phyloP scores from a whole-genome alignment of 2,329 filamentous ascomycete species.

The Ophiostoma australiae region DNA sequence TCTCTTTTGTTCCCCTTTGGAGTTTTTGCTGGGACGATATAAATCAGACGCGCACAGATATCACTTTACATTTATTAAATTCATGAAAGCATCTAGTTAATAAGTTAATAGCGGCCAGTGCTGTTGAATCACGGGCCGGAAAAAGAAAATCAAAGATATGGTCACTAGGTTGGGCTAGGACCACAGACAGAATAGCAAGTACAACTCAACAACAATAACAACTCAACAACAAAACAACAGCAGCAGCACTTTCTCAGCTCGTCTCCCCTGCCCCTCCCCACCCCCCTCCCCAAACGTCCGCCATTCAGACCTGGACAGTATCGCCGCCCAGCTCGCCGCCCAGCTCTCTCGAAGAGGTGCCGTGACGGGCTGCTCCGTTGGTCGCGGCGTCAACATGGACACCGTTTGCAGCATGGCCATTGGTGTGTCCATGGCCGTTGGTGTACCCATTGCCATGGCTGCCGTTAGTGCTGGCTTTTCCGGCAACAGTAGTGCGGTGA shows the following conservation, averaged over 20 bases:
- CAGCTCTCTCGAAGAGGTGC: constrained; percentile 50
- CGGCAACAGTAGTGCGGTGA: constrained; percentile 32
- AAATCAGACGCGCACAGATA: neutral
- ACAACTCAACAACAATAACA: neutral
- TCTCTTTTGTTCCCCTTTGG: neutral
- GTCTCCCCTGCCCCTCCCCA: neutral
- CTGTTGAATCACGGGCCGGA: constrained; percentile 24
- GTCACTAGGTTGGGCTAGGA: neutral
- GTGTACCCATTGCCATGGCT: neutral
- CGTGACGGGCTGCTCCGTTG: constrained; percentile 36
- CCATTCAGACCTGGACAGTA: constrained; percentile 36
- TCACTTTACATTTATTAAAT: neutral
- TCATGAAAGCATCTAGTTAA: neutral
- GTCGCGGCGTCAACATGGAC: constrained; percentile 21
- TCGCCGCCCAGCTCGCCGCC: constrained; percentile 60
- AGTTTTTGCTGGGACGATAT: constrained; percentile 16
- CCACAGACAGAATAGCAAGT: neutral
- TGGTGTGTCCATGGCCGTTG: constrained; percentile 19
- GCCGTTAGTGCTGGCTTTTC: constrained; percentile 12
- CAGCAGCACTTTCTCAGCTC: neutral
- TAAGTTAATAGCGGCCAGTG: neutral
- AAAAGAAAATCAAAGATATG: constrained; percentile 4
- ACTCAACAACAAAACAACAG: neutral
- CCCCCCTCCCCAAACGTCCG: constrained; percentile 4
- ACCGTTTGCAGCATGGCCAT: constrained; percentile 20